Evolutionary conservation across 2,329 filamentous ascomycete genomes (phyloP).

Genomic region (Calonectria leucothoes): DNA sequence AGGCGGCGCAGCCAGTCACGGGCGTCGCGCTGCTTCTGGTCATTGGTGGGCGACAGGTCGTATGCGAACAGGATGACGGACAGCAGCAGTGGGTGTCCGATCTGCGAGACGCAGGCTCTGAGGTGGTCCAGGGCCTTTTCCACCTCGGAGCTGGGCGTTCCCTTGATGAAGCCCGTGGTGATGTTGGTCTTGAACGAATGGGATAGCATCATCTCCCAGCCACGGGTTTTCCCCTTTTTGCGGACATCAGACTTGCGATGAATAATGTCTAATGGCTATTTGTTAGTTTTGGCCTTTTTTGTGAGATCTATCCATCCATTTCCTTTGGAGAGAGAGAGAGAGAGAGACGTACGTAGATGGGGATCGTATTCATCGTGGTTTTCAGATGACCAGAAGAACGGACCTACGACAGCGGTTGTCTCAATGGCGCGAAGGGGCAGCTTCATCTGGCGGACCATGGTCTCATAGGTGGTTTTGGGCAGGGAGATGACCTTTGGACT

Average conservation of each 20-base stretch:
- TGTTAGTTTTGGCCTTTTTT: not conserved
- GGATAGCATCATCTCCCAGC: slow-evolving; percentile 73
- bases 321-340: not conserved
- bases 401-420: slow-evolving; percentile 68
- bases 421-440: slow-evolving; percentile 70
- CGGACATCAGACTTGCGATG: slow-evolving; percentile 75
- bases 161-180: slow-evolving; percentile 72
- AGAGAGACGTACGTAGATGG: slow-evolving; percentile 63
- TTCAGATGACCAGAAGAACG: slow-evolving; percentile 71
- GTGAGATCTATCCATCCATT: not conserved
- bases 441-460: slow-evolving; percentile 66
- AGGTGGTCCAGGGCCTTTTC: slow-evolving; percentile 62
- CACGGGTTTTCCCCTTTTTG: slow-evolving; percentile 72
- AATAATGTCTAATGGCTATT: slow-evolving; percentile 62
- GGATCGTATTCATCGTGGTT: slow-evolving; percentile 68
- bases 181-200: slow-evolving; percentile 65
- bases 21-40: slow-evolving; percentile 72
- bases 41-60: slow-evolving; percentile 66
- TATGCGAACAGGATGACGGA: slow-evolving; percentile 69
- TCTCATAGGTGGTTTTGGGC: slow-evolving; percentile 59
- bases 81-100: slow-evolving; percentile 69
- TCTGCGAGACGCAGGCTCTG: slow-evolving; percentile 58
- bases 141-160: slow-evolving; percentile 68
- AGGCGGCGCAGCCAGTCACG: slow-evolving; percentile 71
- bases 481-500: slow-evolving; percentile 66